Evolutionary conservation across 2,329 filamentous ascomycete genomes (phyloP), one percentile per base, ranked within the genome.

Genomic region (Claviceps sp.): DNA sequence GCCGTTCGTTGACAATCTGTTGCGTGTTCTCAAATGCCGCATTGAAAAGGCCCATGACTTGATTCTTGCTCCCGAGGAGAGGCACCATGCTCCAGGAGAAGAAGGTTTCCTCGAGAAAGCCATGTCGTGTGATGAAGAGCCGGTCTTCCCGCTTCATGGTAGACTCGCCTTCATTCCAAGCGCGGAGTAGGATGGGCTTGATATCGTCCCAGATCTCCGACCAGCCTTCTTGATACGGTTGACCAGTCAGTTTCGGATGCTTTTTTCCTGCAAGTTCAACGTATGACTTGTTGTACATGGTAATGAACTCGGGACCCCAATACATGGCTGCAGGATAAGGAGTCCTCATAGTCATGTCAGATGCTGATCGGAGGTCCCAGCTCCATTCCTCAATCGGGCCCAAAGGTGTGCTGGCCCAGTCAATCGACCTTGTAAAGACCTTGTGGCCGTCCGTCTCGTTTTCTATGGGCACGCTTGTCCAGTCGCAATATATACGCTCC

Each of bases 61-160:
- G 77, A 1, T 86, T 86, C 55, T 88, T 82, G 42, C 76, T 74
- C 4, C 85, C 86, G 2, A 90, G 78, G 56, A 90, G 73, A 0
- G 86, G 86, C 22, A 90, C 84, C 47, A 90, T 81, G 1, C 81
- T 85, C 85, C 85, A 90, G 13, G 83, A 86, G 63, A 90, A 90
- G 62, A 86, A 90, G 0, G 84, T 81, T 62, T 91, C 86, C 65
- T 93, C 85, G 1, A 87, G 66, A 55, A 78, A 87, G 1, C 81
- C 78, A 55, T 79, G 78, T 13, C 86, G 78, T 47, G 75, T 71
- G 34, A 91, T 75, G 60, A 89, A 88, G 1, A 90, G 71, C 51
- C 80, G 81, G 56, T 90, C 85, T 58, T 90, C 86, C 57, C 88
- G 82, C 63, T 88, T 90, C 84, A 89, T 86, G 0, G 82, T 87